Base-by-base conservation (phyloP, 345 rosid species). In the Eutrema heterophyllum region DNA sequence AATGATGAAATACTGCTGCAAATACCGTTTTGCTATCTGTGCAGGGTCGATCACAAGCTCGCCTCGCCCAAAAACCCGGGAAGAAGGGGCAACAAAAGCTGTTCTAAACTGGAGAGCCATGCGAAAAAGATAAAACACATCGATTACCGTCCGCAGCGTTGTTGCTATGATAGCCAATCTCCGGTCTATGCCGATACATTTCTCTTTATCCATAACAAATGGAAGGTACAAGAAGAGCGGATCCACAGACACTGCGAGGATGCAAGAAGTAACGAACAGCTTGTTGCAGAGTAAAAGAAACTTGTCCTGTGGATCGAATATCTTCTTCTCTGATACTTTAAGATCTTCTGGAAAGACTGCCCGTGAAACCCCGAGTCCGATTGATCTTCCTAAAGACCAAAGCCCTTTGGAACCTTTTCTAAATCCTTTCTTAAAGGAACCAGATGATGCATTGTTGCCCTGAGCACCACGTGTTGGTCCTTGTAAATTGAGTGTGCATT, bases 301-400 rank as follows among this genome's bases (percentile, higher is more conserved):
- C 75, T 92, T 92, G 77, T 88, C 96, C 53, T 95, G 97, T 29
- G 99, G 99, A 84, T 95, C 97, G 69, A 95, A 81, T 35, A 95
- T 89, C 76, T 86, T 92, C 74, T 81, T 89, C 77, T 88, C 93
- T 2, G 99, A 92, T 51, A 46, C 89, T 81, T 92, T 86, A 74
- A 95, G 93, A 81, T 95, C 99, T 83, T 95, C 99, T 0, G 99
- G 97, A 69, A 95, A 95, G 49, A 95, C 97, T 0, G 93, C 97
- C 14, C 92, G 84, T 15, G 98, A 82, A 51, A 94, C 98, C 60
- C 98, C 98, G 58, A 95, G 85, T 56, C 97, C 77, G 63, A 95
- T 89, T 9, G 99, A 88, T 44, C 97, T 92, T 48, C 99, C 97
- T 69, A 95, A 72, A 45, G 99, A 92, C 78, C 84, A 89, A 21